A percentile compares a stretch with the other conserved stretches of the same genome.
Evolutionary conservation across 2,329 filamentous ascomycete genomes (phyloP).

Genomic region (Cladosporium cucumerinum): DNA sequence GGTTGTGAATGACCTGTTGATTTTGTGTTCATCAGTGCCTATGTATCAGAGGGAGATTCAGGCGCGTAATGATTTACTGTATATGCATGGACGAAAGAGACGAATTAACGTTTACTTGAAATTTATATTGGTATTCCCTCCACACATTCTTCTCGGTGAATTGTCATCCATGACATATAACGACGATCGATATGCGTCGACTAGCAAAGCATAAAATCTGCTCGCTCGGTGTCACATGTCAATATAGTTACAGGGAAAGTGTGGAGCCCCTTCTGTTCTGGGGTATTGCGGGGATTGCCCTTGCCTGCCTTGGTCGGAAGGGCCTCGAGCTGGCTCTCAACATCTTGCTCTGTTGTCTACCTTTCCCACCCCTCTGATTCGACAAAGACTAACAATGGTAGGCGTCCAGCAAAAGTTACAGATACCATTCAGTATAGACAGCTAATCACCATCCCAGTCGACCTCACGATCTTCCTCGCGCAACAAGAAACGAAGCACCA

Average conservation of each 20-base stretch:
- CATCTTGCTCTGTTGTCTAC: background rate
- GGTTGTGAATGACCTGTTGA: conserved; percentile 33
- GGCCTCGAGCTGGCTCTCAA: background rate
- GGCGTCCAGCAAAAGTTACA: background rate
- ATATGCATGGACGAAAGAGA: conserved; percentile 9
- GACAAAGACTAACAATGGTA: background rate
- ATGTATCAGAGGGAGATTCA: no score
- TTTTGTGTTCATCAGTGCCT: no score
- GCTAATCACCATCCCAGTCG: background rate
- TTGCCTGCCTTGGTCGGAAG: background rate
- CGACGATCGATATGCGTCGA: background rate
- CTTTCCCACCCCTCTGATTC: background rate
- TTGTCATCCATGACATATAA: background rate
- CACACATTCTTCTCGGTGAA: background rate
- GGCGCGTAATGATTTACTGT: conserved; percentile 12
- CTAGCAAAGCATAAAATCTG: background rate
- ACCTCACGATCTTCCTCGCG: conserved; percentile 31
- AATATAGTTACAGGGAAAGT: background rate
- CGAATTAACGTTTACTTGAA: background rate
- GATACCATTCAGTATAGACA: background rate
- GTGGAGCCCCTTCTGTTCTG: conserved; percentile 7
- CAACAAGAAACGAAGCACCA: conserved; percentile 50
- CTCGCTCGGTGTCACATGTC: conserved; percentile 17
- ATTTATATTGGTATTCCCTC: background rate
- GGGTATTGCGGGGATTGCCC: background rate